Conservation (phyloP, 2,329 filamentous ascomycete species). For the Chalaropsis thielavioides region DNA sequence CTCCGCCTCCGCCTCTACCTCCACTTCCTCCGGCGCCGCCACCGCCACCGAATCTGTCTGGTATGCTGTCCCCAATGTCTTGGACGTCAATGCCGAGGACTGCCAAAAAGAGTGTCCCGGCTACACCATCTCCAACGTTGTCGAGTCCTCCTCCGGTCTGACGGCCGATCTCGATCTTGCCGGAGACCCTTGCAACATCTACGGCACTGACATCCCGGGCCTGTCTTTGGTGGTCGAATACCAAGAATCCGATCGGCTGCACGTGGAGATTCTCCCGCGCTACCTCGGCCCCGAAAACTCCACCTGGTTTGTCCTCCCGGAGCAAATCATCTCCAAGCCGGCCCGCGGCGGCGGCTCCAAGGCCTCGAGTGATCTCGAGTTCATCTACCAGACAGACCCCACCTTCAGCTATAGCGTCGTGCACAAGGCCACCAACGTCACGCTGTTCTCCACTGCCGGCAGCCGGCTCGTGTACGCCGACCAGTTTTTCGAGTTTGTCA, state of each 20-base stretch:
- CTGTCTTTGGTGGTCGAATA: conserved; percentile 55
- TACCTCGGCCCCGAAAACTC: conserved; percentile 46
- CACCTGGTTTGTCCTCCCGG: conserved; percentile 53
- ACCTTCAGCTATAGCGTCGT: conserved; percentile 56
- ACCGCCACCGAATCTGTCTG: not conserved
- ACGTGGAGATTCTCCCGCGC: conserved; percentile 54
- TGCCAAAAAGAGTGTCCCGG: conserved; percentile 44
- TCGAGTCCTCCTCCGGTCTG: conserved; percentile 38
- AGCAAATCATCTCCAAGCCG: conserved; percentile 47
- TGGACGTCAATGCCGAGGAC: conserved; percentile 17
- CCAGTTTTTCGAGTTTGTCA: conserved; percentile 62
- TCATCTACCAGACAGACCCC: conserved; percentile 38
- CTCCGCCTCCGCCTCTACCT: not conserved
- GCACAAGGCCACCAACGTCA: conserved; percentile 45
- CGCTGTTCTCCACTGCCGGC: conserved; percentile 52
- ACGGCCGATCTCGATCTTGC: conserved; percentile 57
- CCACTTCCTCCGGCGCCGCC: not conserved
- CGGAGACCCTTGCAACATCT: conserved; percentile 58
- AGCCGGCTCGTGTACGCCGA: conserved; percentile 56
- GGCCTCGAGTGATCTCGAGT: conserved; percentile 39
- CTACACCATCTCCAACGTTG: conserved; percentile 49
- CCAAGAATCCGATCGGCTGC: conserved; percentile 49
- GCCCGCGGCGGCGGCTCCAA: conserved; percentile 56
- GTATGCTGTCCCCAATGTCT: conserved; percentile 17
- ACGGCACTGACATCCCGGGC: conserved; percentile 57